These are phyloP conservation scores for Fimicolochytrium jonesii DNA, from an alignment of 192 early-diverging fungal genomes.

Conservation along the genomic window DNA sequence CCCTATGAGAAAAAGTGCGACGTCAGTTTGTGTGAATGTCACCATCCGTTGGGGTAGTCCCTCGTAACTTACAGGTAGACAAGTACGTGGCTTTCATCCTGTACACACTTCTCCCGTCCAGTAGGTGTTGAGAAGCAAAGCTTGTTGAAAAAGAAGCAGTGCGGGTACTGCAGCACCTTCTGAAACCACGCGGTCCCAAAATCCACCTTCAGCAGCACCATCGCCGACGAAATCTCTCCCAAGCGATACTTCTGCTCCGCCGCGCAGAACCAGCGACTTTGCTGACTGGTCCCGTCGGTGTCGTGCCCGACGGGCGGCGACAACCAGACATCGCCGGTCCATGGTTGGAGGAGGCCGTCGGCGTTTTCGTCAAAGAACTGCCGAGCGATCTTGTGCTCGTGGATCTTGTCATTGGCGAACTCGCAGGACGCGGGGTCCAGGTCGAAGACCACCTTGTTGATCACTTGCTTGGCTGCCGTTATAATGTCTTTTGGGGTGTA, in stretches of 20 bases:
- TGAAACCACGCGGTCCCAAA: constrained; percentile 33
- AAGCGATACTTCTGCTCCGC: constrained; percentile 26
- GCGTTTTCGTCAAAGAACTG: constrained; percentile 25
- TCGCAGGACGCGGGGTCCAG: constrained; percentile 34
- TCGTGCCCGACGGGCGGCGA: constrained; percentile 34
- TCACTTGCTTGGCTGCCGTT: constrained; percentile 25
- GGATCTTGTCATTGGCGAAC: constrained; percentile 34
- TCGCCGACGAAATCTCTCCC: constrained; percentile 27
- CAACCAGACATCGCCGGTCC: constrained; percentile 42
- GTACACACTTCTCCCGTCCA: constrained; percentile 34
- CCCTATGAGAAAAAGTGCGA: constrained; percentile 17
- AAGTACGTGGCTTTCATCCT: constrained; percentile 29
- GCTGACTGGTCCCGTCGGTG: constrained; percentile 5
- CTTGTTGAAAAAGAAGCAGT: constrained; percentile 32
- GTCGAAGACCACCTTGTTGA: constrained; percentile 27
- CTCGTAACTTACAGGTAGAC: constrained; percentile 36
- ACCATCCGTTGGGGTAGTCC: neutral
- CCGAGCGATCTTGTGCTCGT: constrained; percentile 24
- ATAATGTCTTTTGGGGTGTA: constrained; percentile 42
- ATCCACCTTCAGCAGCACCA: constrained; percentile 32
- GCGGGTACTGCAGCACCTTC: constrained; percentile 30
- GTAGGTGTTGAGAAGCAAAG: constrained; percentile 35
- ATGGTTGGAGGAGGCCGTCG: constrained; percentile 33
- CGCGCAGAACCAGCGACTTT: constrained; percentile 30
- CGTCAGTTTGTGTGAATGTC: neutral